Conservation (phyloP, 441 rosid species). For the Syzygium syzygioides region DNA sequence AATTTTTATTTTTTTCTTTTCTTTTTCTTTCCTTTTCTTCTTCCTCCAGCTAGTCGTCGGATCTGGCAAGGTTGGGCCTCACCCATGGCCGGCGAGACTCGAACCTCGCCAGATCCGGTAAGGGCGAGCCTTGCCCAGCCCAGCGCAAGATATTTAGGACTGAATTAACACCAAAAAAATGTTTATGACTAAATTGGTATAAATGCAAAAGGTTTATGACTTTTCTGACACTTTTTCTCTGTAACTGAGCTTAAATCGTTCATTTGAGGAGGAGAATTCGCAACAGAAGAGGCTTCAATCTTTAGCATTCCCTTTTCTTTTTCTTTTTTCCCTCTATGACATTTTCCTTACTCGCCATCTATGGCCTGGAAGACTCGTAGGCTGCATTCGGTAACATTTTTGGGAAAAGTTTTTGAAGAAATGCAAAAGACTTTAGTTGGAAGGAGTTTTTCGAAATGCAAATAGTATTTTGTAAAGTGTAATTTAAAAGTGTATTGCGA, state of each 20-base stretch:
- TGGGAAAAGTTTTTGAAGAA: neutral
- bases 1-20: no score
- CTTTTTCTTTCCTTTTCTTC: no score
- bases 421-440: neutral
- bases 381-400: no score
- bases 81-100: no score
- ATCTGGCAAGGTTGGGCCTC: no score
- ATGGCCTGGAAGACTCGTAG: neutral
- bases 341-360: neutral
- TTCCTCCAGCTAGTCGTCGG: rapidly evolving
- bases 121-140: no score
- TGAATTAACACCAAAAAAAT: no score
- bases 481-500: neutral
- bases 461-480: neutral
- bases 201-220: no score
- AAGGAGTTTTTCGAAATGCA: neutral
- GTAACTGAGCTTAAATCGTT: neutral
- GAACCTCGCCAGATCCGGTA: no score
- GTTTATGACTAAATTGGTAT: no score
- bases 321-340: neutral
- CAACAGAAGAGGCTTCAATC: neutral
- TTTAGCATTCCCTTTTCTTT: neutral
- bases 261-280: neutral
- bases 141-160: no score
- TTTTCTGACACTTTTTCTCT: no score